Evolutionary conservation across 768 basidiomycete genomes (phyloP), one percentile per base, ranked within the genome.

Genomic region (Podaxis carcinomalis): DNA sequence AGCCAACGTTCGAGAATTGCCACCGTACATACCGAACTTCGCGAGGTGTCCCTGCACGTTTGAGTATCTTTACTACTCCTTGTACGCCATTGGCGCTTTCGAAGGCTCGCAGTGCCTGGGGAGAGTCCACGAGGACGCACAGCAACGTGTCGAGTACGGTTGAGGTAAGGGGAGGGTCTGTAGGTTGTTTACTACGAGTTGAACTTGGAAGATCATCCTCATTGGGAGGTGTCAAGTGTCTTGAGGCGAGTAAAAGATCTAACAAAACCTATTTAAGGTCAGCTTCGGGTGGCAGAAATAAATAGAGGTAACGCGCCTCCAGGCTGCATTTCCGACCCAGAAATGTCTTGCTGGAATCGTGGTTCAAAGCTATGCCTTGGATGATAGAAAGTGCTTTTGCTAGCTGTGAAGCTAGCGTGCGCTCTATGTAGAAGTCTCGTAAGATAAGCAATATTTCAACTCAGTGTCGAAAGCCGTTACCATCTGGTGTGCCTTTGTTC

Each of bases 111-210:
- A 95, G 73, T 5, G 92, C 87, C 5, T 72, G 66, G 0, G 92
- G 81, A 1, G 90, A 86, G 70, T 98, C 95, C 13, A 96, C 95
- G n/a, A 98, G 79, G 32, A 94, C 80, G 65, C 92, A 94, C 16
- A 95, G 77, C 4, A 98, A 74, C 0, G 93, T 92, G 68, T 98
- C 95, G 19, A 98, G 78, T 6, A 92, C 77, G 9, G 82, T 77
- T 2, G 90, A 89, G 2, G 90, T 85, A n/a, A 95, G 79, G 58
- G 83, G 77, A 10, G 74, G 67, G 39, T 75, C 46, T 27, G 65
- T 37, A 2, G 69, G 53, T 56, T 62, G 64, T 57, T 62, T 61
- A 54, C 63, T 64, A 3, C 63, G 68, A 40, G 59, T 62, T 25
- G 65, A 54, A 56, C 67, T 67, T 37, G 68, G 56, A 13, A 65